Conservation (phyloP, 108 stramenopile genomes). For the Stephanodiscus minutulus region DNA sequence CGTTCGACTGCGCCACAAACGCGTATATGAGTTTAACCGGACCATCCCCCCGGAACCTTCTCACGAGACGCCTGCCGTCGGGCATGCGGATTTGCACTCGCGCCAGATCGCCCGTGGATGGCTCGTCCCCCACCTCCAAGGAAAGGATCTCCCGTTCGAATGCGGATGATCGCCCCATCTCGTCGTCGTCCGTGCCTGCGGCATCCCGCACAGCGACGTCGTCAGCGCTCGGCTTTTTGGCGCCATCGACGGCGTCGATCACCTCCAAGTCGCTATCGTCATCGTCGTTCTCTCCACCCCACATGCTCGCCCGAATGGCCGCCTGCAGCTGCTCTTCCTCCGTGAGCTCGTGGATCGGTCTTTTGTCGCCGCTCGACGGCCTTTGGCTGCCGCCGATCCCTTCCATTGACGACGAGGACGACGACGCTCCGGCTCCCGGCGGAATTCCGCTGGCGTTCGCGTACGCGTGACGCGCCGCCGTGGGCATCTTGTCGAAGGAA, state of each 20-base stretch:
- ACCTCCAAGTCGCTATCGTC: slow-evolving; percentile 31
- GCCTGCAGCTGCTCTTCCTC: slow-evolving; percentile 89
- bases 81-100: slow-evolving; percentile 87
- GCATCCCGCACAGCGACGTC: not conserved
- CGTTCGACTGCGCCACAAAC: slow-evolving; percentile 60
- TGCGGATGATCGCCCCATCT: slow-evolving; percentile 41
- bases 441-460: not conserved
- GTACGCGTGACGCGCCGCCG: slow-evolving; percentile 50
- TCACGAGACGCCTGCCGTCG: slow-evolving; percentile 75
- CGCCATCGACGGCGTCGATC: slow-evolving; percentile 27
- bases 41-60: slow-evolving; percentile 62
- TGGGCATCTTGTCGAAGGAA: slow-evolving; percentile 81
- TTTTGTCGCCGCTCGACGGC: slow-evolving; percentile 18
- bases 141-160: slow-evolving; percentile 54
- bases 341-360: slow-evolving; percentile 61
- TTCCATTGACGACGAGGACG: not conserved
- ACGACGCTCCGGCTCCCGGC: slow-evolving; percentile 10
- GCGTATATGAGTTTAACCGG: slow-evolving; percentile 73
- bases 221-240: slow-evolving; percentile 13
- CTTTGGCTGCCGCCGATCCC: not conserved
- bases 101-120: slow-evolving; percentile 52
- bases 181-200: not conserved
- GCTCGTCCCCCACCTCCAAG: slow-evolving; percentile 64
- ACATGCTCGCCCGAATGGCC: slow-evolving; percentile 83
- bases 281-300: slow-evolving; percentile 38